phyloP scores from a whole-genome alignment of 208 protist genomes.

The Leishmania lainsoni region DNA sequence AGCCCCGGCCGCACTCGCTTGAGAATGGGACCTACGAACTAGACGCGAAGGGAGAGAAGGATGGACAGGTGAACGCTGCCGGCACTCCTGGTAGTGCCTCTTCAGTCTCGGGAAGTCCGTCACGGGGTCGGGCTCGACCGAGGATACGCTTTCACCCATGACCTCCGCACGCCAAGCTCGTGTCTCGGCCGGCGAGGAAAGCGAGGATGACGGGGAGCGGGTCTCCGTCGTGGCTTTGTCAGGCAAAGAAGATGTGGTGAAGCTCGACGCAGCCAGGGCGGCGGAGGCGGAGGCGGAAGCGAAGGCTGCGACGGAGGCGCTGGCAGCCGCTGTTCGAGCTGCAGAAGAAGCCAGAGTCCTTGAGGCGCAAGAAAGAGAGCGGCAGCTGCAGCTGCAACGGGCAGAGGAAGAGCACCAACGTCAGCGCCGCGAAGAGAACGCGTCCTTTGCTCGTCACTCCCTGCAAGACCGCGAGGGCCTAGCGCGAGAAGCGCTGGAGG shows the following conservation, averaged over 20 bases:
- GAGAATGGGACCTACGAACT: background rate
- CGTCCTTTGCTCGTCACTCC: conserved; percentile 6
- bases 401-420: background rate
- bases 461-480: conserved; percentile 25
- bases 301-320: background rate
- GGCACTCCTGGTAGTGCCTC: background rate
- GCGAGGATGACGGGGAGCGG: background rate
- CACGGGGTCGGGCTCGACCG: background rate
- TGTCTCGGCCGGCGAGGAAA: background rate
- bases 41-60: background rate
- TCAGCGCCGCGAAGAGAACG: conserved; percentile 19
- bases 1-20: background rate
- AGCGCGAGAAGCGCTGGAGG: conserved; percentile 28
- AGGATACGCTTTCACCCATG: conserved; percentile 23
- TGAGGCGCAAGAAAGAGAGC: conserved; percentile 7
- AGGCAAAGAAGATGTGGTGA: background rate
- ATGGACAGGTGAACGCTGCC: background rate
- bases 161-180: conserved; percentile 11
- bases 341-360: background rate
- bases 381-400: conserved; percentile 7
- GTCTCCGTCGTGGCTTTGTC: background rate
- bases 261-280: background rate
- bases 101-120: background rate
- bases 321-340: background rate
- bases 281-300: conserved; percentile 4